Evolutionary conservation across 768 basidiomycete species (phyloP), one percentile per base, ranked within the genome.

Genomic region (Tremella fuciformis): DNA sequence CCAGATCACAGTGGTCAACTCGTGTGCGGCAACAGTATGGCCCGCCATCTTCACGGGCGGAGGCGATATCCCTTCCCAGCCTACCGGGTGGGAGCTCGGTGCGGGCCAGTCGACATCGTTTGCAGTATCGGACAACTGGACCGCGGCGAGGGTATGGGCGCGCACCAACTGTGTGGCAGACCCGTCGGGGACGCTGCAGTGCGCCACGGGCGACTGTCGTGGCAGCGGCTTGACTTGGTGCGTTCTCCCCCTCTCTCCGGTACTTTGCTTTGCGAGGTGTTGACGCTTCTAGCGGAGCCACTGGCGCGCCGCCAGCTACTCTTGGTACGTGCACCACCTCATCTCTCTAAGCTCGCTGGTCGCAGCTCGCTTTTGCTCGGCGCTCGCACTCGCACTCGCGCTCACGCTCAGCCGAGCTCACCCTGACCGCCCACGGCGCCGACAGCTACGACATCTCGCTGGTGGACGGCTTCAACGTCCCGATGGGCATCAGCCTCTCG

Each of bases 381-480:
- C 19, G 13, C 1, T 25, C 25, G 19, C 18, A 25, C 26, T n/a
- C n/a, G n/a, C n/a, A n/a, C 34, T 38, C 11, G 13, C 34, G 50
- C 39, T 41, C 13, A 41, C 39, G 11, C 18, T 15, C 34, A 67
- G 66, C 66, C 57, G 66, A 68, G 57, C 65, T 68, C 56, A 68
- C 63, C 22, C 54, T 67, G 21, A 22, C 26, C 13, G 9, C 48
- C n/a, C 16, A 13, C 1, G 64, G 63, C 7, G 16, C 11, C 1
- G 66, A 68, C 53, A 40, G 60, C 55, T 68, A 59, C 48, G 66
- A 68, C 40, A 41, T 65, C 47, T 62, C 60, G 13, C 26, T 65
- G 1, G 66, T 68, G n/a, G 66, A 68, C 47, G 66, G 64, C 46
- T 68, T 68, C 58, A 68, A 65, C 56, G 19, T 68, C 21, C 66